Evolutionary conservation across 2,329 filamentous ascomycete genomes (phyloP).

Genomic region (Apiospora marii): DNA sequence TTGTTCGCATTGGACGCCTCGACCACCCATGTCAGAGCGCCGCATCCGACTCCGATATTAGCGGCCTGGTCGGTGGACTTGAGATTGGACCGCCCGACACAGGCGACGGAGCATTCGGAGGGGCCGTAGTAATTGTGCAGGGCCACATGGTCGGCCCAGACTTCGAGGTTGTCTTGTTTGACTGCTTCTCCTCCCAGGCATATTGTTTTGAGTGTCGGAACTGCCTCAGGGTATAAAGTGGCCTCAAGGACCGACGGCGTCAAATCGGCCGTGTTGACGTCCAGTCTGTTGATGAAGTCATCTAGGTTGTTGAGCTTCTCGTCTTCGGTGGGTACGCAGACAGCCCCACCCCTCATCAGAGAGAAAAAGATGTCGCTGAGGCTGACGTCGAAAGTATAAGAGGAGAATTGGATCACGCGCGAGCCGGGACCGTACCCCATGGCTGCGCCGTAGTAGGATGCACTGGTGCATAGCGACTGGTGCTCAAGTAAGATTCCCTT

Average conservation of each 20-base stretch:
- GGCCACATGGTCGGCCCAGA: background rate
- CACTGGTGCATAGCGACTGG: conserved; percentile 5
- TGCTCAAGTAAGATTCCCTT: conserved; percentile 15
- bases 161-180: background rate
- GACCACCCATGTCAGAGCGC: conserved; percentile 8
- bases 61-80: background rate
- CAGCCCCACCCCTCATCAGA: background rate
- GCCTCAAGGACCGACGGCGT: conserved; percentile 10
- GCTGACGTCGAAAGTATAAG: conserved; percentile 23
- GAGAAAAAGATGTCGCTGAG: conserved; percentile 22
- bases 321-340: conserved; percentile 20
- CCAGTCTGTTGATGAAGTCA: background rate
- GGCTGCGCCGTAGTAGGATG: background rate
- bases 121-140: conserved; percentile 16
- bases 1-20: background rate
- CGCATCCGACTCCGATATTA: conserved; percentile 14
- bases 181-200: conserved; percentile 6
- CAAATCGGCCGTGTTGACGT: background rate
- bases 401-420: conserved; percentile 16
- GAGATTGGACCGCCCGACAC: background rate
- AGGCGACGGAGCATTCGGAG: background rate
- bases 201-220: conserved; percentile 7
- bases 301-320: conserved; percentile 6
- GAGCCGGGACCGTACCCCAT: conserved; percentile 5
- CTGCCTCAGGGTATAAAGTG: background rate